A percentile compares a stretch with the other conserved stretches of the same genome.
Evolutionary conservation across 2,329 filamentous ascomycete genomes (phyloP).

Genomic region (Byssoonygena ceratinophila): DNA sequence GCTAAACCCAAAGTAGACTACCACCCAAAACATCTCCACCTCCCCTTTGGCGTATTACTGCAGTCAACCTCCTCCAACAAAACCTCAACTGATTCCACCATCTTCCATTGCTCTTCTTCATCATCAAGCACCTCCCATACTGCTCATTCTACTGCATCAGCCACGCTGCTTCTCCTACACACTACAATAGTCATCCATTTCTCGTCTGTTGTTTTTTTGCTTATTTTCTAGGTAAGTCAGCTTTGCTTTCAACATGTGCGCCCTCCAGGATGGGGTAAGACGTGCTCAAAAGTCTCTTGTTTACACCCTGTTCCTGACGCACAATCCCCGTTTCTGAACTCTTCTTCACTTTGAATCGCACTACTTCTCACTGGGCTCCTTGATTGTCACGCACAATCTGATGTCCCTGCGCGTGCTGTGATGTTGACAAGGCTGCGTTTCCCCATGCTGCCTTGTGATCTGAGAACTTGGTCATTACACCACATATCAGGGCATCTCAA

Average conservation of each 20-base stretch:
- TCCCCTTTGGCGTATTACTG: constrained; percentile 12
- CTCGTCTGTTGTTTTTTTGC: constrained; percentile 15
- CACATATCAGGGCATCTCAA: not conserved
- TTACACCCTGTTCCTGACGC: not conserved
- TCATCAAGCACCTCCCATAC: constrained; percentile 8
- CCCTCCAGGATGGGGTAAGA: not conserved
- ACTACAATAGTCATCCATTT: constrained; percentile 10
- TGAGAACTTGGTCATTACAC: not conserved
- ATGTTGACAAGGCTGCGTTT: not conserved
- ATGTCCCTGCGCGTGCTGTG: not conserved
- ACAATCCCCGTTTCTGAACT: not conserved
- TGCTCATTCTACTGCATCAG: not conserved
- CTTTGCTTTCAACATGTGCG: not conserved
- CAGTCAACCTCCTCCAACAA: constrained; percentile 14
- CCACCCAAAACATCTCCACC: constrained; percentile 15
- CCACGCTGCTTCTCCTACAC: constrained; percentile 12
- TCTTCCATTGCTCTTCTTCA: constrained; percentile 13
- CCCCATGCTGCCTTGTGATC: not conserved
- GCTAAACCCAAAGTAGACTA: constrained; percentile 12
- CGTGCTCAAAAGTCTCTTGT: not conserved
- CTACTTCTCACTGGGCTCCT: constrained; percentile 1
- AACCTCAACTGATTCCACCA: constrained; percentile 15
- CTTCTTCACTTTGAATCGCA: not conserved
- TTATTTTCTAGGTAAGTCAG: constrained; percentile 13
- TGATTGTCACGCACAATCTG: not conserved